These are phyloP conservation scores for Aureobasidium uvarum DNA, from an alignment of 2,329 filamentous ascomycete genomes.

Conservation along the genomic window DNA sequence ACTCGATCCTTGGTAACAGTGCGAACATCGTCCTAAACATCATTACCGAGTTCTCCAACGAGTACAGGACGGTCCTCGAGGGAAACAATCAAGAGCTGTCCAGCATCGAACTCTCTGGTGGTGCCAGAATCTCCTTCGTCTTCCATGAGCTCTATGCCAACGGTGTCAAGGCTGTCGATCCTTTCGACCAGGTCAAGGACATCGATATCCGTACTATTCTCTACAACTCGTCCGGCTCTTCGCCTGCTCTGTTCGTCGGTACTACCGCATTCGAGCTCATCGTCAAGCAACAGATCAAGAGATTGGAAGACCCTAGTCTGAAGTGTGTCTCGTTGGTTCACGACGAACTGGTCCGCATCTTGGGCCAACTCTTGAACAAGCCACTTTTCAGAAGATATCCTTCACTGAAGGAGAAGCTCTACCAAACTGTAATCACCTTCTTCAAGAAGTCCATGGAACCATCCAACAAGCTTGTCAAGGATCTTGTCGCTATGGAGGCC, in stretches of 20 bases:
- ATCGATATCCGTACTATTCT: constrained; percentile 95
- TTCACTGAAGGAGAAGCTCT: constrained; percentile 94
- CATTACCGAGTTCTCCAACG: constrained; percentile 97
- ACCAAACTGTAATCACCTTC: constrained; percentile 85
- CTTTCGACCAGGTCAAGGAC: constrained; percentile 96
- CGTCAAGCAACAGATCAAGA: constrained; percentile 97
- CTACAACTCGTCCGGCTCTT: constrained; percentile 98
- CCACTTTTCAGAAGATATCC: constrained; percentile 90
- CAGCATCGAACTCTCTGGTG: constrained; percentile 88
- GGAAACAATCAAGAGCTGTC: constrained; percentile 97
- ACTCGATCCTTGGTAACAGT: constrained; percentile 93
- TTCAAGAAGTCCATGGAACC: constrained; percentile 99
- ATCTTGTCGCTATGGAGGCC: constrained; percentile 91
- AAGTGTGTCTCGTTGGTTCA: constrained; percentile 98
- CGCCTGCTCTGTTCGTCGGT: constrained; percentile 92
- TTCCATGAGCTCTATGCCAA: constrained; percentile 99
- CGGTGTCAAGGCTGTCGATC: constrained; percentile 95
- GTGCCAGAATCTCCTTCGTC: constrained; percentile 97
- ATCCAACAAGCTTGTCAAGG: constrained; percentile 92
- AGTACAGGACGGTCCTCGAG: constrained; percentile 93
- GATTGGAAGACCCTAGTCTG: constrained; percentile 90
- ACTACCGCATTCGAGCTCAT: constrained; percentile 98
- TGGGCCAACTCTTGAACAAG: constrained; percentile 85
- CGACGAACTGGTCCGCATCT: constrained; percentile 93
- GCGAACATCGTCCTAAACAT: constrained; percentile 97